These are phyloP conservation scores for Lathyrus sativus DNA, from an alignment of 306 rosid genomes.

Conservation along the genomic window DNA sequence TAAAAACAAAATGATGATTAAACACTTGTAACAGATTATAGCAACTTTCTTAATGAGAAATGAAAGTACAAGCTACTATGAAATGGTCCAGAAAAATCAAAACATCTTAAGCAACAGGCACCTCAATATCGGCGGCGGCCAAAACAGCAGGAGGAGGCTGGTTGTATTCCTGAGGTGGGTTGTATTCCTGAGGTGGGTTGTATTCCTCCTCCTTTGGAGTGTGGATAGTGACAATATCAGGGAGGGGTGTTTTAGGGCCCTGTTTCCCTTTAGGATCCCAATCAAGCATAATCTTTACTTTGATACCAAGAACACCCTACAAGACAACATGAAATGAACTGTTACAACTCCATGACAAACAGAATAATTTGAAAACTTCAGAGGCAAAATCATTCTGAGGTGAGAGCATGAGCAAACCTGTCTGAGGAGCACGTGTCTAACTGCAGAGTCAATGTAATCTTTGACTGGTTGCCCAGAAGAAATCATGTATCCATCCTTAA, in stretches of 20 bases:
- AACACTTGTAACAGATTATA: too few species aligned
- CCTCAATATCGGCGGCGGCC: slow-evolving; percentile 56
- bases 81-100: background rate
- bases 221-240: slow-evolving; percentile 74
- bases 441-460: slow-evolving; percentile 64
- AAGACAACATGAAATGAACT: background rate
- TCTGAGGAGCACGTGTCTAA: slow-evolving; percentile 59
- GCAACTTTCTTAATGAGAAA: background rate
- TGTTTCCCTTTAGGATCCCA: slow-evolving; percentile 38
- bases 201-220: slow-evolving; percentile 75
- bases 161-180: slow-evolving; percentile 34
- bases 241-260: slow-evolving; percentile 71
- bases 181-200: slow-evolving; percentile 37
- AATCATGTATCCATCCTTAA: slow-evolving; percentile 73
- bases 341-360: background rate
- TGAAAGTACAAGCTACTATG: background rate
- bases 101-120: slow-evolving; percentile 42
- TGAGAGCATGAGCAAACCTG: slow-evolving; percentile 54
- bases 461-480: slow-evolving; percentile 93
- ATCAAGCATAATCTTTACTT: background rate
- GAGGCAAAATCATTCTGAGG: background rate
- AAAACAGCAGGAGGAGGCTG: slow-evolving; percentile 39
- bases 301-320: slow-evolving; percentile 44
- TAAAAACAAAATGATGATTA: too few species aligned
- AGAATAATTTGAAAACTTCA: too few species aligned